Base-by-base conservation (phyloP, 2,329 filamentous ascomycete genomes). In the Mollisia scopiformis region DNA sequence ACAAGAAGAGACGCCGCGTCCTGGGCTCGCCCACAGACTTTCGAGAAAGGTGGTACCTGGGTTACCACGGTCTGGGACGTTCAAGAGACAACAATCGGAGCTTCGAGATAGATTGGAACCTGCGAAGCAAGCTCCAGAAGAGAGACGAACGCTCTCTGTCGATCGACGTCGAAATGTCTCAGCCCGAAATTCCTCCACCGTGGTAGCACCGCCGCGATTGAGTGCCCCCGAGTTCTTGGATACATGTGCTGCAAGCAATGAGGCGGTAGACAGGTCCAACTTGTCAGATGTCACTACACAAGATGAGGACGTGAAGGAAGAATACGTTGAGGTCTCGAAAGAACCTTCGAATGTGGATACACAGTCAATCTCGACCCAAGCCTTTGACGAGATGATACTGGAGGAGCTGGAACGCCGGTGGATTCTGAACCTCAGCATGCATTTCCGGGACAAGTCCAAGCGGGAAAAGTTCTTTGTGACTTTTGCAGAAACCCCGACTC, bases 401-500 rank as follows among this genome's bases (percentile, higher is more conserved):
- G 86, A 91, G 64, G 94, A 98, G 75, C 83, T 97, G 58, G 93
- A 97, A 71, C 85, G 83, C 62, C 88, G 85, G 71, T 99, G 95
- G 95, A 98, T 99, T 62, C 81, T 99, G 68, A 99, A 99, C 72
- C 83, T 98, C 62, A 97, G 93, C 76, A 97, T 99, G 95, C 93
- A 97, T 75, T 99, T 97, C 75, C 87, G 93, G 61, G 95, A 99
- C 77, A 89, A 90, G 70, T 96, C 93, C 13, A 91, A 91, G 69
- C 86, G 94, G 46, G 95, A 99, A 75, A 99, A 99, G 75, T 98
- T 98, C 79, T 99, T 98, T 75, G 88, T 99, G 65, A 98, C 95
- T 0, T 99, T 91, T 74, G 91, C 93, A 51, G 90, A 96, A 74
- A 84, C 85, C 51, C 88, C 91, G 4, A 89, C 86, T 64, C 80